Conservation (phyloP, 495 filamentous ascomycete genomes). For the Tirmania nivea region DNA sequence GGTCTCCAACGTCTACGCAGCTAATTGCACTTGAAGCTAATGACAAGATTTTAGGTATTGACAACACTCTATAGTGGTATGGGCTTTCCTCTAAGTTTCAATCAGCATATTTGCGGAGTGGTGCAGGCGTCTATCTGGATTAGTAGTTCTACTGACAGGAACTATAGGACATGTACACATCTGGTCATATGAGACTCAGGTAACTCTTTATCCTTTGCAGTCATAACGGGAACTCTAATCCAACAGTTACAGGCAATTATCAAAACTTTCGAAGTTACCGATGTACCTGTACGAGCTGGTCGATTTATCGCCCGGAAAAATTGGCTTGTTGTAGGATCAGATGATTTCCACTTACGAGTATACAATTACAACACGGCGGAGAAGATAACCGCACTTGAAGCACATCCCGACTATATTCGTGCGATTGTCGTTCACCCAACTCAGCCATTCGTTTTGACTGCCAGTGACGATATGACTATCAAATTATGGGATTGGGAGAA, state of each 20-base stretch:
- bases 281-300: conserved; percentile 92
- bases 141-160: conserved; percentile 16
- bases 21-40: background rate
- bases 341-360: conserved; percentile 91
- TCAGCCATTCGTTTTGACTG: conserved; percentile 87
- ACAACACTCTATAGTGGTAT: conserved; percentile 88
- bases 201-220: conserved; percentile 16
- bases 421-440: conserved; percentile 94
- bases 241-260: conserved; percentile 44
- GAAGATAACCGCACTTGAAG: conserved; percentile 96
- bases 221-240: background rate
- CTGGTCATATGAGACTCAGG: conserved; percentile 95
- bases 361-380: conserved; percentile 99
- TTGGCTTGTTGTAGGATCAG: conserved; percentile 95
- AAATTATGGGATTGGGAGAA: conserved; percentile 99
- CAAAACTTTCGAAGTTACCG: conserved; percentile 97
- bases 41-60: conserved; percentile 32
- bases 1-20: background rate
- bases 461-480: conserved; percentile 98
- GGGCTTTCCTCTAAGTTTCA: conserved; percentile 7
- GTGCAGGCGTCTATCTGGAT: no score
- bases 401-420: conserved; percentile 96
- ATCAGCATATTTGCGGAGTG: background rate
- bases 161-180: conserved; percentile 80
- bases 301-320: conserved; percentile 96